Base-by-base conservation (phyloP, 2,329 filamentous ascomycete species). In the Colletotrichum liriopes region DNA sequence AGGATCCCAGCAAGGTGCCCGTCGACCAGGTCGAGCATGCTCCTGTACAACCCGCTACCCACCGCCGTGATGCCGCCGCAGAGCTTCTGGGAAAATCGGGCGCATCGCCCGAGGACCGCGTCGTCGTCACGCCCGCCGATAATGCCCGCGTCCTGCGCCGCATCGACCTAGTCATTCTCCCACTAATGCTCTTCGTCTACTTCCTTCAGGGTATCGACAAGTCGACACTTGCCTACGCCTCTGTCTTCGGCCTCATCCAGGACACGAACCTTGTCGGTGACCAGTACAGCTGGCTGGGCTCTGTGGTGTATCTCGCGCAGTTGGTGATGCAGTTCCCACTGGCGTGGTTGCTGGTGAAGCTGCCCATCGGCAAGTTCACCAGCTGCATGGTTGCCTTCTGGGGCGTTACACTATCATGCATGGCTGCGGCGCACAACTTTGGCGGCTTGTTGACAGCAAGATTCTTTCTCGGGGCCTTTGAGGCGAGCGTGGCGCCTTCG, bases 241-340 rank as follows among this genome's bases (percentile, higher is more conserved):
- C 90, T 0, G 87, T 92, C 14, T 92, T 92, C 74, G 90, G 90
- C 2, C 82, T 93, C 14, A 86, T 90, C 41, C 82, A 90, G 63
- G 88, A 91, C 77, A 87, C 89, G 0, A 77, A 86, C 51, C 86
- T 92, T 1, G 81, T 86, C 11, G 89, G 89, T 20, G 82, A 89
- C 60, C 84, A 92, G 83, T 86, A 83, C 75, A 91, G 89, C 1
- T 91, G 89, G 89, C 85, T 92, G 0, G 88, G 89, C 0, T 90
- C 88, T 1, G 86, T 92, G 63, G 81, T 92, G 18, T 92, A 89
- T 75, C 80, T 90, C n/a, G 88, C 88, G 0, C 88, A 90, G 76
- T 83, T 91, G 11, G 80, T 89, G 16, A 87, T 89, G 82, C 89
- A 91, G 75, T 87, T 88, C 1, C 79, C 88, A 0, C 84, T 88